Evolutionary conservation across 2,329 filamentous ascomycete genomes (phyloP).

Genomic region (Alternaria conjuncta): DNA sequence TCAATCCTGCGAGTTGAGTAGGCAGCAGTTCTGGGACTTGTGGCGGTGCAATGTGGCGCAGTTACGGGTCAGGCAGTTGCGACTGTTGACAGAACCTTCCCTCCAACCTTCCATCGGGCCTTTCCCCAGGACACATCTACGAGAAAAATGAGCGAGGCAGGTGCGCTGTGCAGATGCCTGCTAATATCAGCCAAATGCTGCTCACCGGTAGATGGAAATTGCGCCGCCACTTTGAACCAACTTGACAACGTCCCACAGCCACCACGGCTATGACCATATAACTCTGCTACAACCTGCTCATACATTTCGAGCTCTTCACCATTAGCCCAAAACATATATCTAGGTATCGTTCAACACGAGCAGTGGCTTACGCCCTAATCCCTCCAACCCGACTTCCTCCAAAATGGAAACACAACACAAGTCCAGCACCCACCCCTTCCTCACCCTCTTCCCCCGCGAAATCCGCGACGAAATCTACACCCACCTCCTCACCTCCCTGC

Average conservation of each 20-base stretch:
- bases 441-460: neutral
- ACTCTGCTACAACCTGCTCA: neutral
- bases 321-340: too few relatives aligned
- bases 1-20: neutral
- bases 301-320: too few relatives aligned
- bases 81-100: neutral
- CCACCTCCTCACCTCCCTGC: neutral
- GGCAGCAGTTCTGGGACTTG: neutral
- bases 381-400: too few relatives aligned
- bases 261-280: neutral
- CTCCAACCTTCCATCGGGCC: neutral
- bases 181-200: neutral
- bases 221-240: neutral
- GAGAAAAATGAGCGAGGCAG: fast-evolving
- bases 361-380: too few relatives aligned
- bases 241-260: neutral
- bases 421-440: neutral
- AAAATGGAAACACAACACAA: neutral
- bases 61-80: neutral
- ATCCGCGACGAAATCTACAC: neutral
- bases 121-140: neutral
- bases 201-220: neutral
- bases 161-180: neutral
- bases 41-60: neutral
- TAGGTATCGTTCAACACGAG: too few relatives aligned